Evolutionary conservation across 768 basidiomycete genomes (phyloP).

Genomic region (Amanita inopinata): DNA sequence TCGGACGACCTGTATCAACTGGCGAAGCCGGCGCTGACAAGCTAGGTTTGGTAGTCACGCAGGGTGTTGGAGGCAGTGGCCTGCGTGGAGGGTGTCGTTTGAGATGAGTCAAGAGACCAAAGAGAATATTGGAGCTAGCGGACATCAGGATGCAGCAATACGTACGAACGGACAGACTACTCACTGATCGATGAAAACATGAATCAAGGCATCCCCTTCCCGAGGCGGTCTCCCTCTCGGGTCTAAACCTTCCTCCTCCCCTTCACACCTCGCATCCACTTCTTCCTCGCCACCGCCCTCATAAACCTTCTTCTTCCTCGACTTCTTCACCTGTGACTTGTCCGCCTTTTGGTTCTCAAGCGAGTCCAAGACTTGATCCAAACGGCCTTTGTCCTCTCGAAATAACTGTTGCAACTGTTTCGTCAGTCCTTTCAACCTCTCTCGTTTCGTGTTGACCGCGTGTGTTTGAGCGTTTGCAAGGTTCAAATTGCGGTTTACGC

Average conservation of each 20-base stretch:
- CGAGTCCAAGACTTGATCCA: constrained; percentile 4
- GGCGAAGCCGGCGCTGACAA: constrained; percentile 3
- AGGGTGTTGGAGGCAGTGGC: constrained; percentile 14
- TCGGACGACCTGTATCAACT: constrained; percentile 5
- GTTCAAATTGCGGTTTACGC: constrained; percentile 29
- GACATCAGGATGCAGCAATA: constrained; percentile 14
- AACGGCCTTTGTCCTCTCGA: constrained; percentile 1
- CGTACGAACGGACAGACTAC: constrained; percentile 17
- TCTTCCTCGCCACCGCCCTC: constrained; percentile 4
- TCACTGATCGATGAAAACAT: constrained; percentile 53
- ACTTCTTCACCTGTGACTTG: constrained; percentile 3
- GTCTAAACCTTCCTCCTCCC: constrained; percentile 24
- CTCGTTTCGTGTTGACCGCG: constrained; percentile 6
- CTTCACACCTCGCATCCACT: constrained; percentile 11
- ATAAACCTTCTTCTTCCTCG: not conserved
- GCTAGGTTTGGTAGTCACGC: constrained; percentile 2
- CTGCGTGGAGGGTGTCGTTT: constrained; percentile 37
- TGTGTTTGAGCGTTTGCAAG: constrained; percentile 7
- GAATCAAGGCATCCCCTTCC: constrained; percentile 26
- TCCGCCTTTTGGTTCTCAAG: constrained; percentile 5
- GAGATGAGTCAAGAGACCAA: constrained; percentile 67
- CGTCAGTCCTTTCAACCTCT: constrained; percentile 2
- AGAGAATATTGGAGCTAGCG: constrained; percentile 75
- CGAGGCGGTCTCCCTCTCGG: constrained; percentile 24
- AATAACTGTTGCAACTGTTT: constrained; percentile 4